phyloP scores from a whole-genome alignment of 2,329 filamentous ascomycete genomes.

The Diaporthe citriasiana region DNA sequence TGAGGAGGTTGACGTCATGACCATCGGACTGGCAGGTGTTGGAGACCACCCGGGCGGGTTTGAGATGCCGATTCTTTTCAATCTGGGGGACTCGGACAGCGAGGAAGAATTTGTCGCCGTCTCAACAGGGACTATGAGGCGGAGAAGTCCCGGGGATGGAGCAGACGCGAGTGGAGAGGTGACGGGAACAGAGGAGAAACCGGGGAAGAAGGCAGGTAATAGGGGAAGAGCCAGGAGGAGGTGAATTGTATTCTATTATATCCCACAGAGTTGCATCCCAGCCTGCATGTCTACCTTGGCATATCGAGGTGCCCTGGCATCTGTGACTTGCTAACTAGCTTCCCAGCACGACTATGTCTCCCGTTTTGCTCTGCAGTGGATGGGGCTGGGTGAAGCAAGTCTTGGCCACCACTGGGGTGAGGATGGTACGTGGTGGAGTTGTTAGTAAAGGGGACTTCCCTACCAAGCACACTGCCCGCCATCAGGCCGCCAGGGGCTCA shows the following conservation, averaged over 20 bases:
- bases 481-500: not conserved
- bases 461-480: not conserved
- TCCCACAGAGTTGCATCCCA: not conserved
- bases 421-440: not conserved
- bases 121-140: slow-evolving; percentile 84
- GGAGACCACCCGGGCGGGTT: slow-evolving; percentile 73
- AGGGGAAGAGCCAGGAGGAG: slow-evolving; percentile 59
- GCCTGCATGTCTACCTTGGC: not conserved
- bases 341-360: not conserved
- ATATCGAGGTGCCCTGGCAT: not conserved
- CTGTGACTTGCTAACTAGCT: not conserved
- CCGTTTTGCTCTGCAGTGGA: no score
- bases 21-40: slow-evolving; percentile 76
- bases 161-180: slow-evolving; percentile 75
- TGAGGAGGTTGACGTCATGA: slow-evolving; percentile 92
- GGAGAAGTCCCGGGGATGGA: slow-evolving; percentile 84
- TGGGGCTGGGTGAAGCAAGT: not conserved
- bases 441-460: not conserved
- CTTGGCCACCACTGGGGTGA: slow-evolving; percentile 6
- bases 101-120: slow-evolving; percentile 86
- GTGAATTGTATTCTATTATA: slow-evolving; percentile 15
- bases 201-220: slow-evolving; percentile 58
- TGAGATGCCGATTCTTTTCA: slow-evolving; percentile 92
- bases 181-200: slow-evolving; percentile 59
- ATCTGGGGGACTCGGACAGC: slow-evolving; percentile 93